Base-by-base conservation (phyloP, 192 early-diverging fungal genomes). In the Coemansia pectinata region DNA sequence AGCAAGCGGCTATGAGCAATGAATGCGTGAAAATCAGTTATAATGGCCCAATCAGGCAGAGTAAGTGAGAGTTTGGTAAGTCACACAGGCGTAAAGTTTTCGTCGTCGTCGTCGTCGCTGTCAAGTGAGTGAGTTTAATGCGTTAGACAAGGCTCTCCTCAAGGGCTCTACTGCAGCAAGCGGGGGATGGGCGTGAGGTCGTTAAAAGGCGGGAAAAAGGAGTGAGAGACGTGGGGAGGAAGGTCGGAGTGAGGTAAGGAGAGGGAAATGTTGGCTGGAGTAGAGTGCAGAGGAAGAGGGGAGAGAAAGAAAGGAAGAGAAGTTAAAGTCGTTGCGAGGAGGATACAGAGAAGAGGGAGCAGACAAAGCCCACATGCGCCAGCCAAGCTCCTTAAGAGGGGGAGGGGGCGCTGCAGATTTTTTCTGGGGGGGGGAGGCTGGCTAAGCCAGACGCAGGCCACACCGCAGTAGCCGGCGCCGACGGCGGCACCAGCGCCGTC, bases 201-300 rank as follows among this genome's bases (percentile, higher is more conserved):
- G 66, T 67, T 39, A 67, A 67, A 67, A 23, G 48, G n/a, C 66
- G 66, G 66, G 41, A 57, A 11, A 39, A 40, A 41, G 42, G 55
- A 68, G 53, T 33, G 52, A n/a, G 17, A 55, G 25, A 41, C 36
- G 42, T 31, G 57, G 31, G 53, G 64, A 41, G 64, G 29, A 48
- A 59, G 63, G 70, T 57, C 63, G 70, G 65, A 39, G 64, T 57
- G 55, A 57, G 65, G 47, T 55, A 50, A 66, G 73, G 44, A 50
- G 68, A 60, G 64, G 65, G 75, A 61, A 33, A 25, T 70, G 33
- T 65, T 68, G 66, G 60, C 57, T 65, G 63, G 53, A 68, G 72
- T 66, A 70, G 72, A 66, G 76, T 72, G 75, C 75, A 69, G 71
- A 77, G 76, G 75, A 76, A 68, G 63, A 68, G 60, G 65, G 74